Evolutionary conservation across 768 basidiomycete genomes (phyloP).

Genomic region (Phanerochaete carnosa): DNA sequence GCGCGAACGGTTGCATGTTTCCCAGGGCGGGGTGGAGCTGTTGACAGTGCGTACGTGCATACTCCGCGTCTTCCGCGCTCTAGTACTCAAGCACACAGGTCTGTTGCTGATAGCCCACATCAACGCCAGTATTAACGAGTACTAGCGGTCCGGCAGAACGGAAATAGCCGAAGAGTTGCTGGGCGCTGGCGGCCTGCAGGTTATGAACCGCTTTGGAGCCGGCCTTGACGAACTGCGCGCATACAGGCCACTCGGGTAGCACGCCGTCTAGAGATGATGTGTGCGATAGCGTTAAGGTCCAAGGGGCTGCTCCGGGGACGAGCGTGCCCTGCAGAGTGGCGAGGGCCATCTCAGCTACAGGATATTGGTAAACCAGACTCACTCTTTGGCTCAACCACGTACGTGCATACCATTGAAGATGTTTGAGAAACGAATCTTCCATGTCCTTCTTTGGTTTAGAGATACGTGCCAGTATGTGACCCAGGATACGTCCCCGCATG

Average conservation of each 20-base stretch:
- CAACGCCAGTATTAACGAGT: neutral
- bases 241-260: neutral
- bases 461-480: neutral
- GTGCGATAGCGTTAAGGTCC: constrained; percentile 1
- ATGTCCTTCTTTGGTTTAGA: neutral
- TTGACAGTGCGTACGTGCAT: neutral
- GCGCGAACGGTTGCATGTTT: neutral
- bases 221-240: neutral
- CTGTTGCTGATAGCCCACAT: neutral
- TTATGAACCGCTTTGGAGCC: neutral
- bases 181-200: neutral
- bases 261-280: neutral
- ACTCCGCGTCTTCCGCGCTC: neutral
- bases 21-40: neutral
- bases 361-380: neutral
- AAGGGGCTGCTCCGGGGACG: neutral
- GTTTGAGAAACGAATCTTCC: neutral
- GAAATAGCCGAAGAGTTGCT: constrained; percentile 1
- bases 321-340: neutral
- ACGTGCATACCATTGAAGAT: neutral
- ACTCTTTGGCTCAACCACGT: neutral
- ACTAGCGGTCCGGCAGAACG: constrained; percentile 4
- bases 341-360: constrained; percentile 10
- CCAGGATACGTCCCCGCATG: neutral
- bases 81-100: constrained; percentile 4